Percentiles rank a stretch among this genome's conserved stretches.
phyloP scores from a whole-genome alignment of 73 alveolate species.

The Symbiodinium pilosum region DNA sequence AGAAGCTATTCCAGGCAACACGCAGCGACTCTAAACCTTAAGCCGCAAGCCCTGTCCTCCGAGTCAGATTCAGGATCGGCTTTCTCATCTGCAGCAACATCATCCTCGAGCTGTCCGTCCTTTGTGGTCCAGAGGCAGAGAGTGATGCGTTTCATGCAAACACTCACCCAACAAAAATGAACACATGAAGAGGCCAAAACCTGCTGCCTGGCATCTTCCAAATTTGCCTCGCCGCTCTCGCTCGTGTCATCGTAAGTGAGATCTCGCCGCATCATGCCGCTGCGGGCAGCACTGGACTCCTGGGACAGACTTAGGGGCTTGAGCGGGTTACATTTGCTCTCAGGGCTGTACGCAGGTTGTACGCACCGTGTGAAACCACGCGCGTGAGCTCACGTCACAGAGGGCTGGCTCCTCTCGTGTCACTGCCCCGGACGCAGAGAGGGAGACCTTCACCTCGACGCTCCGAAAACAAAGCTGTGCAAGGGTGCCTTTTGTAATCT shows the following conservation, averaged over 20 bases:
- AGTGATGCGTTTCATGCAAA: background rate
- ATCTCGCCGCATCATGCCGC: background rate
- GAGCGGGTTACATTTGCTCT: too few relatives aligned
- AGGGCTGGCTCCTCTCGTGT: background rate
- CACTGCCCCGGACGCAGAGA: conserved; percentile 8
- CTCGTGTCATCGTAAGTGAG: background rate
- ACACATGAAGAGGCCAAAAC: background rate
- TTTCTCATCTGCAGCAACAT: background rate
- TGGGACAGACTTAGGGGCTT: background rate
- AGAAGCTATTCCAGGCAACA: too few relatives aligned
- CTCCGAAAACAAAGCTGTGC: too few relatives aligned
- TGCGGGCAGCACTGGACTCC: background rate
- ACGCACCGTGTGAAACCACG: too few relatives aligned
- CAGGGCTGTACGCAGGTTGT: too few relatives aligned
- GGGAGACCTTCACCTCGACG: background rate
- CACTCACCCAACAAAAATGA: background rate
- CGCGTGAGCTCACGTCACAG: too few relatives aligned
- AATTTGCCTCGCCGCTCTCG: too few relatives aligned
- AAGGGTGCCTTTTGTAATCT: too few relatives aligned
- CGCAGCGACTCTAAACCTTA: too few relatives aligned
- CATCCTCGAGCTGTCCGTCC: background rate
- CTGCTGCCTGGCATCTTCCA: too few relatives aligned
- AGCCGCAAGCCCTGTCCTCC: too few relatives aligned
- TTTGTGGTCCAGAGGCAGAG: background rate
- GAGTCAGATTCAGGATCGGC: background rate